Conservation (phyloP, 345 rosid genomes). For the Psidium guajava region DNA sequence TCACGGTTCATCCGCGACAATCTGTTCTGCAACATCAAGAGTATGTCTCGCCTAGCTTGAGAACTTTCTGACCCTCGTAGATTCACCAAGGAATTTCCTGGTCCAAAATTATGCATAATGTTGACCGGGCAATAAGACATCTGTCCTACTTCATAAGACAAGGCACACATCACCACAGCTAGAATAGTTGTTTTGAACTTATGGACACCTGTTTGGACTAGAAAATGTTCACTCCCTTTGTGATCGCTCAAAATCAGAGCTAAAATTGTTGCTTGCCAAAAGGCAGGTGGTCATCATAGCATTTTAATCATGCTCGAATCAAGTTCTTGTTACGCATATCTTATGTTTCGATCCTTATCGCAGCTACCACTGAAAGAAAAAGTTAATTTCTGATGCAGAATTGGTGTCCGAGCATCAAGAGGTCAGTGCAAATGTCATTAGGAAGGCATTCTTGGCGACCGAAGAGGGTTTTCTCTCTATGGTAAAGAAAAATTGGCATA, state of each 20-base stretch:
- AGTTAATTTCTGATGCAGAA: slow-evolving; percentile 16
- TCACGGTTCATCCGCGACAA: slow-evolving; percentile 47
- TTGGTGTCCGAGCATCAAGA: slow-evolving; percentile 34
- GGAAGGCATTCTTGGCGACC: slow-evolving; percentile 46
- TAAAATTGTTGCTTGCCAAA: neutral
- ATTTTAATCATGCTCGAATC: neutral
- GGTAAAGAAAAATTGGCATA: slow-evolving; percentile 57
- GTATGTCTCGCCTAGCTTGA: slow-evolving; percentile 20
- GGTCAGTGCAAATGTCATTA: slow-evolving; percentile 36
- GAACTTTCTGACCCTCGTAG: neutral
- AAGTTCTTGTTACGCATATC: neutral
- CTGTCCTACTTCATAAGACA: neutral
- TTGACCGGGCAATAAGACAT: neutral
- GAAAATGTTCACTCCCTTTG: neutral
- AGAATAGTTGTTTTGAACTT: neutral
- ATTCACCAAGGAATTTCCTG: neutral
- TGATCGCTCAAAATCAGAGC: neutral
- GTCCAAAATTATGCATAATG: neutral
- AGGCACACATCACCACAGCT: neutral
- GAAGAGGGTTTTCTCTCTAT: slow-evolving; percentile 48
- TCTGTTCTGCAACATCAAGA: slow-evolving; percentile 49
- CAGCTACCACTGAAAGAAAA: neutral
- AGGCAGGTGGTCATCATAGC: neutral
- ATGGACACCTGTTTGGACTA: neutral
- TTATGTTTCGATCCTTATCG: neutral